phyloP scores from a whole-genome alignment of 1,284 basidiomycete genomes.

The Ganoderma meredithae region DNA sequence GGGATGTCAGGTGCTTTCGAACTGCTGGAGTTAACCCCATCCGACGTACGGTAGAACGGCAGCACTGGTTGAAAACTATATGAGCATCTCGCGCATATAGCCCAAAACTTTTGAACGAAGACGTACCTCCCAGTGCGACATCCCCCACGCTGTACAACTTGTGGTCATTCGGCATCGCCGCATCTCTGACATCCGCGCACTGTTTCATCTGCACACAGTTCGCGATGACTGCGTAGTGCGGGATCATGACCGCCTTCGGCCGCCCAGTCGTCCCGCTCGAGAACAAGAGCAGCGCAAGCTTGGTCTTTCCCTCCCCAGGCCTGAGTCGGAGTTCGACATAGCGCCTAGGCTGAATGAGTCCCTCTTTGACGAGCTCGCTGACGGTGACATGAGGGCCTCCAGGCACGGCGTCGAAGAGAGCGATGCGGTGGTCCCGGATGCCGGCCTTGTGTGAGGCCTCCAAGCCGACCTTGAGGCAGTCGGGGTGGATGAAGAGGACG shows the following conservation, averaged over 20 bases:
- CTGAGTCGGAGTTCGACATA: conserved; percentile 60
- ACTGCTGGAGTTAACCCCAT: background rate
- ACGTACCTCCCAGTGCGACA: conserved; percentile 49
- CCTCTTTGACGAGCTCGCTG: conserved; percentile 62
- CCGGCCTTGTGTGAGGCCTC: conserved; percentile 57
- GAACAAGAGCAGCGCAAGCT: conserved; percentile 79
- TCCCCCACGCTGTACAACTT: conserved; percentile 60
- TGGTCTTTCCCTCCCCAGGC: conserved; percentile 72
- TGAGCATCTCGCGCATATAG: background rate
- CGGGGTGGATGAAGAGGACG: conserved; percentile 66
- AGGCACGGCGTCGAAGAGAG: conserved; percentile 54
- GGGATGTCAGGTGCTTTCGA: background rate
- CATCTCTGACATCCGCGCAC: conserved; percentile 44
- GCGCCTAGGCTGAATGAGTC: conserved; percentile 47
- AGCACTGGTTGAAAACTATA: conserved; percentile 33
- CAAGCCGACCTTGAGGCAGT: conserved; percentile 56
- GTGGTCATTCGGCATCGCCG: conserved; percentile 38
- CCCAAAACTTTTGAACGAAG: background rate
- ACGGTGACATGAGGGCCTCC: conserved; percentile 46
- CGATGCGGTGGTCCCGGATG: conserved; percentile 60
- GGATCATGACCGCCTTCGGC: conserved; percentile 58
- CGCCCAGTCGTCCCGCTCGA: conserved; percentile 86
- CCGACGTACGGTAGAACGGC: conserved; percentile 45
- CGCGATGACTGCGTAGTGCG: conserved; percentile 61
- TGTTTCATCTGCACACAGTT: conserved; percentile 68